phyloP scores from a whole-genome alignment of 306 rosid genomes.

The Quercus engelmannii region DNA sequence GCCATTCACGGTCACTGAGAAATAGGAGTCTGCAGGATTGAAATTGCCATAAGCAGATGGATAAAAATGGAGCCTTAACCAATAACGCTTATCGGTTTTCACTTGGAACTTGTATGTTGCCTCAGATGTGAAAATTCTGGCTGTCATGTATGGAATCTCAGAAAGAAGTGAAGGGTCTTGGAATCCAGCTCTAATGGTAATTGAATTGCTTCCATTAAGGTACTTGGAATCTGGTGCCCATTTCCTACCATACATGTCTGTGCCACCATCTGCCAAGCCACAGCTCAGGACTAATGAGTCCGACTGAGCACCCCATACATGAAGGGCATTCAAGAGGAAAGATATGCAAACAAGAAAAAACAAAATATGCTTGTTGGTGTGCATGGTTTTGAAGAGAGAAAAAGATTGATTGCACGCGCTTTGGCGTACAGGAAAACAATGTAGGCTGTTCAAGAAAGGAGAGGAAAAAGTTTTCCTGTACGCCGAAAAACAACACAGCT shows the following conservation, averaged over 20 bases:
- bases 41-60: constrained; percentile 31
- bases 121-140: constrained; percentile 38
- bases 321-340: constrained; percentile 22
- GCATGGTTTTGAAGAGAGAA: constrained; percentile 16
- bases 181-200: constrained; percentile 29
- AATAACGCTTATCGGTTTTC: constrained; percentile 32
- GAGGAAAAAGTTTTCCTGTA: constrained; percentile 31
- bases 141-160: constrained; percentile 51
- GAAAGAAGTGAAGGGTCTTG: constrained; percentile 51
- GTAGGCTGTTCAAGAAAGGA: neutral
- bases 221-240: constrained; percentile 44
- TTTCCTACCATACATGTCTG: constrained; percentile 39
- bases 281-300: constrained; percentile 35
- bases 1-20: constrained; percentile 39
- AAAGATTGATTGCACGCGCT: neutral
- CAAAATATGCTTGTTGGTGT: neutral
- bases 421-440: constrained; percentile 41
- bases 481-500: neutral
- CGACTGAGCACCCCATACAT: constrained; percentile 3
- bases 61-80: constrained; percentile 56
- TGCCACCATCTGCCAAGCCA: constrained; percentile 23
- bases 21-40: constrained; percentile 31
- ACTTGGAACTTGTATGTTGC: constrained; percentile 36
- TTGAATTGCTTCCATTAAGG: constrained; percentile 15
- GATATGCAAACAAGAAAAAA: constrained; percentile 14